Evolutionary conservation across 2,329 filamentous ascomycete species (phyloP).

Genomic region (Pyrenophora tritici-repentis): DNA sequence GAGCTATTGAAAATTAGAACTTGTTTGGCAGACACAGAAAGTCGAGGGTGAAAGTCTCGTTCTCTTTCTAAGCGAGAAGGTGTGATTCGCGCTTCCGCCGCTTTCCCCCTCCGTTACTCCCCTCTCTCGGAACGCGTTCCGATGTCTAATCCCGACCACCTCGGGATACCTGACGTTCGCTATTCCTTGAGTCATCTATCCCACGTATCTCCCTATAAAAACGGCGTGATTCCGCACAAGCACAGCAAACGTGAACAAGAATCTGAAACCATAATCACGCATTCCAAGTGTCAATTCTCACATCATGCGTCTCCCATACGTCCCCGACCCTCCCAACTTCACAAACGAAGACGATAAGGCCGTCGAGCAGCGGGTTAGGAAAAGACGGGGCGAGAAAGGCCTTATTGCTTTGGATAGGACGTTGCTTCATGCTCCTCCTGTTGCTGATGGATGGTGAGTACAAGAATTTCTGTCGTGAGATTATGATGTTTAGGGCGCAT

Average conservation of each 20-base stretch:
- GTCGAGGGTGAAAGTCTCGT: constrained; percentile 11
- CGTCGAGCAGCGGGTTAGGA: constrained; percentile 57
- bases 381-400: constrained; percentile 55
- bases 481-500: too few species aligned
- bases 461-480: too few species aligned
- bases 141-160: constrained; percentile 6
- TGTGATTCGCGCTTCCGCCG: constrained; percentile 1
- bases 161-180: not conserved
- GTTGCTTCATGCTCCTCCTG: constrained; percentile 59
- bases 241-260: too few species aligned
- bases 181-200: too few species aligned
- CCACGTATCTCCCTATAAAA: too few species aligned
- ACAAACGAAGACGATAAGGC: constrained; percentile 54
- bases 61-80: constrained; percentile 11
- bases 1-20: too few species aligned
- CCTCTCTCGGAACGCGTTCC: constrained; percentile 15
- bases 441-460: constrained; percentile 60
- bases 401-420: constrained; percentile 60
- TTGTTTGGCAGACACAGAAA: not conserved
- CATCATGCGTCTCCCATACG: constrained; percentile 62
- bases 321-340: constrained; percentile 56
- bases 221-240: too few species aligned
- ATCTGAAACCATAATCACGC: not conserved
- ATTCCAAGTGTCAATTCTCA: not conserved
- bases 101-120: not conserved